Evolutionary conservation across 495 filamentous ascomycete species (phyloP), one percentile per base, ranked within the genome.

Genomic region (Podospora comata): DNA sequence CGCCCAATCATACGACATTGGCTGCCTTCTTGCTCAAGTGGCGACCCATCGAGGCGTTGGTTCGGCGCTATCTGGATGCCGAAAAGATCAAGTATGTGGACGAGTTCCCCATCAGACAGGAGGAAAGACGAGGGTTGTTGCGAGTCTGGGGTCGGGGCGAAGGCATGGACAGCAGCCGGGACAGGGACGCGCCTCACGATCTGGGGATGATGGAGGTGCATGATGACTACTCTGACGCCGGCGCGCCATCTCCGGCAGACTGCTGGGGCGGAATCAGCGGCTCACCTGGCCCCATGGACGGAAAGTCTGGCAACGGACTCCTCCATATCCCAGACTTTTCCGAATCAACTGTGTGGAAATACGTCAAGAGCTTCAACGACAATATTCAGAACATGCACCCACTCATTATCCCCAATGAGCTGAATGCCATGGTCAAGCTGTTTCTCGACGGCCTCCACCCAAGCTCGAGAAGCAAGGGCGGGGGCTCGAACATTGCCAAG

Each of bases 341-440:
- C 65, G 73, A 81, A 20, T 78, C 76, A 15, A 91, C 85, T 2
- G 82, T 96, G 7, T 81, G 81, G 67, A 83, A 80, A 55, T 89
- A 93, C 55, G 84, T 90, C 53, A 72, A 85, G 18, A 91, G 88
- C 76, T 99, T 92, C 75, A 79, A 93, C 73, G 76, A 88, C 4
- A 85, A 96, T 74, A 90, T 99, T 54, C 90, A 97, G 71, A 91
- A 88, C 65, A 86, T 99, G 75, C 95, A 98, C 76, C 95, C 95
- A 15, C 93, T 98, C 73, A 83, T 99, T 53, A 75, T 81, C 5
- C 81, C 81, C 18, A 73, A 71, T 23, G 78, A 81, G 69, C 78
- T 88, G 4, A 72, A 85, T 44, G 81, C 79, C 1, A 82, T 85
- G 75, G 81, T 85, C 0, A 80, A 78, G 39, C 65, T 78, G 39